Percentiles rank a stretch among this genome's conserved stretches.
Evolutionary conservation across 2,329 filamentous ascomycete genomes (phyloP).

Genomic region (Mariannaea sp.): DNA sequence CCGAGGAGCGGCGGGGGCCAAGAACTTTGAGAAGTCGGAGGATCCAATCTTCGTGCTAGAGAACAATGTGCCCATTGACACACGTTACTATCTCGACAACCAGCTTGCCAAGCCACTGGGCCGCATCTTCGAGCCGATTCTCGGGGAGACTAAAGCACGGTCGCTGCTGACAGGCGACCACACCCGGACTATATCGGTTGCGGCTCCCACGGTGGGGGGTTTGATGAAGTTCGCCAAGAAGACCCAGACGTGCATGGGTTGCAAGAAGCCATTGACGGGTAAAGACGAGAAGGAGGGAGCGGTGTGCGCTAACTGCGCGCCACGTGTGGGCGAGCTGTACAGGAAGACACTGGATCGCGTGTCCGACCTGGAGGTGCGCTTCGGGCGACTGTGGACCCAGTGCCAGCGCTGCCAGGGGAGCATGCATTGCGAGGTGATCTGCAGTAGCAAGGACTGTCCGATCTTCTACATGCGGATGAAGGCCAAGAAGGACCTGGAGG

Average conservation of each 20-base stretch:
- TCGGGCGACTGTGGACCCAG: slow-evolving; percentile 94
- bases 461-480: slow-evolving; percentile 99
- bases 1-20: slow-evolving; percentile 84
- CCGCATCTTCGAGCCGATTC: slow-evolving; percentile 96
- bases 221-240: slow-evolving; percentile 99
- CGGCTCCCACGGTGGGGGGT: slow-evolving; percentile 87
- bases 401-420: slow-evolving; percentile 97
- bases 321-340: slow-evolving; percentile 89
- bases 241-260: slow-evolving; percentile 97
- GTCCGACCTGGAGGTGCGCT: slow-evolving; percentile 90
- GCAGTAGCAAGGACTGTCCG: slow-evolving; percentile 92
- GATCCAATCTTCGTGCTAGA: slow-evolving; percentile 97
- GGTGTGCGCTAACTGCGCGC: slow-evolving; percentile 84
- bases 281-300: slow-evolving; percentile 83
- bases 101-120: slow-evolving; percentile 93
- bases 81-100: slow-evolving; percentile 98
- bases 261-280: slow-evolving; percentile 89
- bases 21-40: slow-evolving; percentile 96
- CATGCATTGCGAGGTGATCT: slow-evolving; percentile 98
- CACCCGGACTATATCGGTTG: slow-evolving; percentile 91
- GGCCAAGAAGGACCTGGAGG: slow-evolving; percentile 98
- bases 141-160: slow-evolving; percentile 89
- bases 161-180: slow-evolving; percentile 90
- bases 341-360: slow-evolving; percentile 87
- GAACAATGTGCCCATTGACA: slow-evolving; percentile 97